phyloP scores from a whole-genome alignment of 2,329 filamentous ascomycete genomes.

The Chrysoporthe deuterocubensis region DNA sequence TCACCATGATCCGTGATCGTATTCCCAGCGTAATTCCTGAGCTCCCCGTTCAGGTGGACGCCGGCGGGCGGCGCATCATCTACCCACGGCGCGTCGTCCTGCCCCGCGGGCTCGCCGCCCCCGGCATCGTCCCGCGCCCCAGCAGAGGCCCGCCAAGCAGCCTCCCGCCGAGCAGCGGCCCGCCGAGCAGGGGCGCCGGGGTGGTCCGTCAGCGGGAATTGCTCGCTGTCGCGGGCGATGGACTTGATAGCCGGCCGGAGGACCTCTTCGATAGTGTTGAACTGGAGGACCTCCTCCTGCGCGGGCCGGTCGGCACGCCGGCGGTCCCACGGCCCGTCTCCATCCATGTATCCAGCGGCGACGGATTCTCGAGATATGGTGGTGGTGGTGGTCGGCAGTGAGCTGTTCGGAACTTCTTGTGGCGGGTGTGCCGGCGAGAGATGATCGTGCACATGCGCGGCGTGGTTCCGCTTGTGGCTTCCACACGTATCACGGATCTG shows the following conservation, averaged over 20 bases:
- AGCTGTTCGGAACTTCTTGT: no score
- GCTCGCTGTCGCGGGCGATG: no score
- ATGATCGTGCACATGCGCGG: background rate
- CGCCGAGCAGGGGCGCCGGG: no score
- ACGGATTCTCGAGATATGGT: slow-evolving; percentile 2
- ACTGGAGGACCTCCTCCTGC: background rate
- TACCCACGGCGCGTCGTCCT: background rate
- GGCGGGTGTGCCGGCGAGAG: no score
- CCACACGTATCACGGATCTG: background rate
- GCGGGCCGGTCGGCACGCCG: background rate
- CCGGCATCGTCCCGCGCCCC: no score
- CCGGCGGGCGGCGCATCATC: background rate
- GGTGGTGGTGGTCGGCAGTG: background rate
- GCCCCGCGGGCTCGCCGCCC: no score
- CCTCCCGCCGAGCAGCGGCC: no score
- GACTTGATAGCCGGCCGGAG: no score
- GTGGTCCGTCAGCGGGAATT: no score
- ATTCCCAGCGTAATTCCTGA: background rate
- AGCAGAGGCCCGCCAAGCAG: no score
- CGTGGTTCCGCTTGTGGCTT: background rate
- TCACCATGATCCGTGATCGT: no score
- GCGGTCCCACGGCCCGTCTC: background rate
- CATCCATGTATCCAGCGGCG: background rate
- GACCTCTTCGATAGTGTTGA: background rate
- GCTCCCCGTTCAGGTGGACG: background rate